A percentile compares a stretch with the other conserved stretches of the same genome.
These are phyloP conservation scores for Solanum rostratum DNA, from an alignment of 257 asterid genomes.

Conservation along the genomic window DNA sequence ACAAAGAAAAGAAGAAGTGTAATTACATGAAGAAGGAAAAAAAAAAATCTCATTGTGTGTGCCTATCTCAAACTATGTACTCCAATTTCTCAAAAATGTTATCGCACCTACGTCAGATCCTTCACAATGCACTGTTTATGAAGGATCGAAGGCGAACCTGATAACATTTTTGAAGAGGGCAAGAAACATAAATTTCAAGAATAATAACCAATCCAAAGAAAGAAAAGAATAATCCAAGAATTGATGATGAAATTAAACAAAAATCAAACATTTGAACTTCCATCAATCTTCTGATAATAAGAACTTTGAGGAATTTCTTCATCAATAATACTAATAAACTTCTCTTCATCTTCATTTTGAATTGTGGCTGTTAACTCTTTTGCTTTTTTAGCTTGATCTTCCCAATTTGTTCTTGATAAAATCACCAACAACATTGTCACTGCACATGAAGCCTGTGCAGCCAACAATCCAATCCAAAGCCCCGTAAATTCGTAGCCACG, in stretches of 20 bases:
- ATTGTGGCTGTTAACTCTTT: slow-evolving; percentile 27
- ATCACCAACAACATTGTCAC: slow-evolving; percentile 31
- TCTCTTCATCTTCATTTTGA: slow-evolving; percentile 4
- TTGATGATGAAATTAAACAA: background rate
- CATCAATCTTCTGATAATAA: background rate
- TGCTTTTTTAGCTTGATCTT: slow-evolving; percentile 34
- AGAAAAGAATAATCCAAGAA: background rate
- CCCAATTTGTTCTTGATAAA: slow-evolving; percentile 42
- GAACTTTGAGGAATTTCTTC: slow-evolving; percentile 13
- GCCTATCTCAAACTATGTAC: background rate
- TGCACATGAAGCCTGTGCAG: slow-evolving; percentile 45
- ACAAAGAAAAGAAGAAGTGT: background rate
- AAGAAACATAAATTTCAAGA: background rate
- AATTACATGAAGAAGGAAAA: background rate
- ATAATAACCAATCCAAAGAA: background rate
- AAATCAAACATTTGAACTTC: background rate
- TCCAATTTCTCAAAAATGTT: background rate
- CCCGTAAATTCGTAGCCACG: slow-evolving; percentile 32
- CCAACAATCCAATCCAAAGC: slow-evolving; percentile 49
- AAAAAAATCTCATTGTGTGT: background rate
- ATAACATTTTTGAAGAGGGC: background rate
- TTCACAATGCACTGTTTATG: background rate
- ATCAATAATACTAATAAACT: slow-evolving; percentile 1
- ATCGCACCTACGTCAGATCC: fast-evolving
- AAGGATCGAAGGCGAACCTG: background rate